These are phyloP conservation scores for Boletus rubroflammeus DNA, from an alignment of 768 basidiomycete species.

Conservation along the genomic window DNA sequence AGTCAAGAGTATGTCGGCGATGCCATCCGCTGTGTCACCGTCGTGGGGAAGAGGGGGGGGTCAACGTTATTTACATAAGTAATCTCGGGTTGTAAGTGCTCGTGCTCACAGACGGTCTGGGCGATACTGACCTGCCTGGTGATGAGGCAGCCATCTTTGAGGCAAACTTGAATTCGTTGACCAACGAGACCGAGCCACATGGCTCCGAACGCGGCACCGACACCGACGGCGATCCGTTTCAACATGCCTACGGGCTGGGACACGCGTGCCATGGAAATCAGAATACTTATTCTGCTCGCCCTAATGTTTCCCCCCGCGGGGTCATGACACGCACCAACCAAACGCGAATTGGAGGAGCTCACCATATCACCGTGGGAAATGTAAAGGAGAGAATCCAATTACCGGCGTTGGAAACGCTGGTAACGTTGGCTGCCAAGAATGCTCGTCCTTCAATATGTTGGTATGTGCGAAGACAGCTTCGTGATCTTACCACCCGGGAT, in stretches of 20 bases:
- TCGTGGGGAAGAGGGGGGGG: too few species aligned
- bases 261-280: neutral
- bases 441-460: neutral
- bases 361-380: slow-evolving; percentile 4
- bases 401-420: neutral
- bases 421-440: neutral
- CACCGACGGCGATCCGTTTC: neutral
- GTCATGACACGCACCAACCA: neutral
- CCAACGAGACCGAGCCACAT: neutral
- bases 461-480: neutral
- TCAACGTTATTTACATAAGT: neutral
- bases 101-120: neutral
- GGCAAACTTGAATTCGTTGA: neutral
- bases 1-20: neutral
- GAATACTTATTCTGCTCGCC: neutral
- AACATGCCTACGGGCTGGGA: neutral
- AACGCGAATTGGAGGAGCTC: neutral
- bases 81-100: neutral
- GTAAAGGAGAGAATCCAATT: neutral
- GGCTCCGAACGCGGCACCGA: neutral
- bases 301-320: neutral
- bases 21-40: neutral
- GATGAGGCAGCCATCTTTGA: neutral
- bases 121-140: neutral
- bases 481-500: neutral